phyloP scores from a whole-genome alignment of 306 rosid species.

The Senna siamea region DNA sequence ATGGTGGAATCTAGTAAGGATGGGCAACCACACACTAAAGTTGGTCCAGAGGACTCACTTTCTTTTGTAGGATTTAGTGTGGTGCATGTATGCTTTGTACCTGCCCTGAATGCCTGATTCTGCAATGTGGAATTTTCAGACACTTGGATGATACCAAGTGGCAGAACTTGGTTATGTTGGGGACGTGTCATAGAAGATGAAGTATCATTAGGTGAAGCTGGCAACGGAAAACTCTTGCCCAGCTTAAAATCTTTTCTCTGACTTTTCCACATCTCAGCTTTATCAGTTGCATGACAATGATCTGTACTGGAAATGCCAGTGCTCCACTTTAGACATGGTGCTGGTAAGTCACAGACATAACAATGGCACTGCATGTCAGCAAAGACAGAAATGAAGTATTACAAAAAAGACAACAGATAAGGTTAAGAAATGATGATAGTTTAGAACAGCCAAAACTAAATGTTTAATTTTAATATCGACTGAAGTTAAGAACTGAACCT shows the following conservation, averaged over 20 bases:
- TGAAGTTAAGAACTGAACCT: conserved; percentile 46
- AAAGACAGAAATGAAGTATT: conserved; percentile 31
- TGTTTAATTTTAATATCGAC: conserved; percentile 14
- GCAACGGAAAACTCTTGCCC: conserved; percentile 41
- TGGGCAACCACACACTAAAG: conserved; percentile 5
- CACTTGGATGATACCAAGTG: conserved; percentile 33
- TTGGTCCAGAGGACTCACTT: conserved; percentile 40
- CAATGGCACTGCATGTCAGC: conserved; percentile 82
- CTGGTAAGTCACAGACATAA: conserved; percentile 74
- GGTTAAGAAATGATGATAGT: not conserved
- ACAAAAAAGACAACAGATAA: conserved; percentile 23
- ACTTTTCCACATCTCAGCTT: conserved; percentile 59
- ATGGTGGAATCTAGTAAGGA: conserved; percentile 33
- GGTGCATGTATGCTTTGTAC: conserved; percentile 34
- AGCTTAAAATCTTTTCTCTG: conserved; percentile 53
- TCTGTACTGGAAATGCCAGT: conserved; percentile 40
- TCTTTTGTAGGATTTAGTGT: conserved; percentile 32
- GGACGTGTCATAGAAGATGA: conserved; percentile 27
- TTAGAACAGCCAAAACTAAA: not conserved
- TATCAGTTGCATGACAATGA: conserved; percentile 86
- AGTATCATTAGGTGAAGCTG: conserved; percentile 41
- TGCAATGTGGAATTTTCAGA: conserved; percentile 44
- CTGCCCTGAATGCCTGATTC: conserved; percentile 44
- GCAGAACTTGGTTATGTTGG: conserved; percentile 27
- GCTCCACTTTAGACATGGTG: conserved; percentile 76